These are phyloP conservation scores for Macrolepiota dolichaula DNA, from an alignment of 768 basidiomycete species.

Conservation along the genomic window DNA sequence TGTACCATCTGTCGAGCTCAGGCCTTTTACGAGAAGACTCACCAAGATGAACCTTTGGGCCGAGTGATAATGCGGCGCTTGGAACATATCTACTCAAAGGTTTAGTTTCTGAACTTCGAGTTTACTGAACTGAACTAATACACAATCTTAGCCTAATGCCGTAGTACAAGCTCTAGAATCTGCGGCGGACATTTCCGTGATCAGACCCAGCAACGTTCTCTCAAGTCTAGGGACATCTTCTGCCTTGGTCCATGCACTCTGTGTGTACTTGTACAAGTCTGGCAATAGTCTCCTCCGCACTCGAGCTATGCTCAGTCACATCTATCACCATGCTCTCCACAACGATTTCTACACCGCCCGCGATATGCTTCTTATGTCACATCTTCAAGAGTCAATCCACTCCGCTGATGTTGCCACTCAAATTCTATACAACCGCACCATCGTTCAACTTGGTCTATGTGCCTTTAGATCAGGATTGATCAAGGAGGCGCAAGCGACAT, in stretches of 20 bases:
- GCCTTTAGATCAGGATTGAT: conserved; percentile 96
- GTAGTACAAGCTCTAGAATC: conserved; percentile 90
- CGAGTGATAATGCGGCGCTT: conserved; percentile 92
- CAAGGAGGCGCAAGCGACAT: conserved; percentile 86
- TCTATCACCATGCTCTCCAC: conserved; percentile 95
- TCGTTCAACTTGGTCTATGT: conserved; percentile 95
- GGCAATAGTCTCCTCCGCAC: conserved; percentile 91
- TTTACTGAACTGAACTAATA: conserved; percentile 13
- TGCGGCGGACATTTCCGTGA: conserved; percentile 51
- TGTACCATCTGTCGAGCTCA: conserved; percentile 91
- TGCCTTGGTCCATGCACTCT: conserved; percentile 82
- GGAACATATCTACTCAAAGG: conserved; percentile 99
- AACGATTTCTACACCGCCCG: conserved; percentile 96
- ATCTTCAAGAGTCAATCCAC: conserved; percentile 94
- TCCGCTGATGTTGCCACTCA: conserved; percentile 96
- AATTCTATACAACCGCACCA: conserved; percentile 95
- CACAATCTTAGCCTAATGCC: conserved; percentile 70
- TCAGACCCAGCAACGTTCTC: conserved; percentile 63
- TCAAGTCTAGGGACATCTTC: conserved; percentile 54
- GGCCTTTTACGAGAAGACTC: conserved; percentile 82
- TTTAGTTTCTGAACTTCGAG: conserved; percentile 26
- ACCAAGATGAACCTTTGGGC: conserved; percentile 73
- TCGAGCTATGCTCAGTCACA: conserved; percentile 95
- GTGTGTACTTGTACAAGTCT: conserved; percentile 89
- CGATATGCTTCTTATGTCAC: conserved; percentile 98